Percentiles rank a stretch among this genome's conserved stretches.
Evolutionary conservation across 106 monocot genomes (phyloP).

Genomic region (Allium cepa): DNA sequence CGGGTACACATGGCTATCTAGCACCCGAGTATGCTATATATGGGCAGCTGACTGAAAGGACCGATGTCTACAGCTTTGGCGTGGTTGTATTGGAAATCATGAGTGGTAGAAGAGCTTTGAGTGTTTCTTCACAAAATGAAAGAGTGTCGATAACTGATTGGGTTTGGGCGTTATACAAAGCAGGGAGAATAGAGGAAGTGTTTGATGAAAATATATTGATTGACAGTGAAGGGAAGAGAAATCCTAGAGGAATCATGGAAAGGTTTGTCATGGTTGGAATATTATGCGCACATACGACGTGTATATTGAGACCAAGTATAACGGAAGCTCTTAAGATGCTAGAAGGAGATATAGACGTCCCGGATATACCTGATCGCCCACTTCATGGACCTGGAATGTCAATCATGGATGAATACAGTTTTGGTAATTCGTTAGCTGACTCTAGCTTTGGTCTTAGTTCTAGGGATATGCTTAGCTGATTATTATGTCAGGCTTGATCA

Average conservation of each 20-base stretch:
- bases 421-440: constrained; percentile 17
- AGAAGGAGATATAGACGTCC: constrained; percentile 57
- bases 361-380: constrained; percentile 52
- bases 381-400: constrained; percentile 17
- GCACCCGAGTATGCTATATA: constrained; percentile 90
- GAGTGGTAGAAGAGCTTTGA: constrained; percentile 71
- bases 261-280: constrained; percentile 74
- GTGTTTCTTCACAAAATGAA: constrained; percentile 25
- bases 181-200: constrained; percentile 48
- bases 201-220: constrained; percentile 26
- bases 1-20: constrained; percentile 75
- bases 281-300: constrained; percentile 64
- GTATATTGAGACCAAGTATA: constrained; percentile 59
- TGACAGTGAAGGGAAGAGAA: not conserved
- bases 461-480: constrained; percentile 50
- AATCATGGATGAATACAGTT: constrained; percentile 7
- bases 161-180: constrained; percentile 71
- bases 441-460: constrained; percentile 16
- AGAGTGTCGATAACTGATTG: constrained; percentile 68
- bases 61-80: constrained; percentile 94
- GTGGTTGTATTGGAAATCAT: constrained; percentile 64
- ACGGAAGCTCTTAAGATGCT: constrained; percentile 71
- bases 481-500: too few species aligned
- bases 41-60: constrained; percentile 93
- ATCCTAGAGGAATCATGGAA: constrained; percentile 56